Percentiles rank a stretch among this genome's conserved stretches.
Evolutionary conservation across 2,329 filamentous ascomycete species (phyloP).

Genomic region (Colletotrichum lindemuthianum): DNA sequence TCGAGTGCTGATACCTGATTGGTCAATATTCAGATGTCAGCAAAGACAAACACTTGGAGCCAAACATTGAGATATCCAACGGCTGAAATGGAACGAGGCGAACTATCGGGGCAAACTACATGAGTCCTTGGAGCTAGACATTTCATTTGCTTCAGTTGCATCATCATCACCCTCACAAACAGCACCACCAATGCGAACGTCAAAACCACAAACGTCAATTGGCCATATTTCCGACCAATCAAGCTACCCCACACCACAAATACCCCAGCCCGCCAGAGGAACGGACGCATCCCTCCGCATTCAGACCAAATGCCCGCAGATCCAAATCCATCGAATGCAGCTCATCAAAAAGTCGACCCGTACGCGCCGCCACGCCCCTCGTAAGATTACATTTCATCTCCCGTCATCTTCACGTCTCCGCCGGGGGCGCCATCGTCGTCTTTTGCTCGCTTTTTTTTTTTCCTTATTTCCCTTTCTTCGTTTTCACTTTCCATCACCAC

Average conservation of each 20-base stretch:
- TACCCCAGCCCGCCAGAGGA: constrained; percentile 15
- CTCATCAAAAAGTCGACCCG: constrained; percentile 9
- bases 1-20: background rate
- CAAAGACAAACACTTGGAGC: background rate
- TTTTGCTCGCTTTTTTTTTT: background rate
- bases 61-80: too few species aligned
- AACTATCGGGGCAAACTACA: too few species aligned
- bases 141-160: too few species aligned
- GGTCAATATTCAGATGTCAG: constrained; percentile 10
- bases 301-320: constrained; percentile 17
- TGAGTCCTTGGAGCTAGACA: too few species aligned
- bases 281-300: constrained; percentile 29
- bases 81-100: too few species aligned
- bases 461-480: background rate
- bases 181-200: background rate
- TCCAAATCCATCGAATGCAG: constrained; percentile 3
- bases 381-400: constrained; percentile 13
- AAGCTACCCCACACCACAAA: background rate
- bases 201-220: background rate
- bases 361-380: background rate
- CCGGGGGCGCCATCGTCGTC: too few species aligned
- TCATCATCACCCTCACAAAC: too few species aligned
- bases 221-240: constrained; percentile 16
- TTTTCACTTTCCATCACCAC: background rate
- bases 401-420: background rate